Evolutionary conservation across 2,329 filamentous ascomycete species (phyloP).

Genomic region (Paracamarosporium sp.): DNA sequence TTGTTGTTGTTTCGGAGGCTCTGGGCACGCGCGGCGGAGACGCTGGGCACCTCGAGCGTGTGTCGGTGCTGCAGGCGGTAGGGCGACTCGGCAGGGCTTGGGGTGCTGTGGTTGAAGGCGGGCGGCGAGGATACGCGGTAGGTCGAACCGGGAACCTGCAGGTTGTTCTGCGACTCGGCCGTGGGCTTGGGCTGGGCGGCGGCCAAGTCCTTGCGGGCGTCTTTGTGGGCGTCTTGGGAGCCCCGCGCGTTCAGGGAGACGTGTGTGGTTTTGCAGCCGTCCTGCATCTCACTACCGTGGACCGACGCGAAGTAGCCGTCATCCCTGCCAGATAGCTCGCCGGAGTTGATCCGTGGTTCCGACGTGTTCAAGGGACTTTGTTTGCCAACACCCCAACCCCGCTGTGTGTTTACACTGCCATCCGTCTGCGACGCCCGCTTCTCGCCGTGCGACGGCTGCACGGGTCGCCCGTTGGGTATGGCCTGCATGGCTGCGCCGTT

Average conservation of each 20-base stretch:
- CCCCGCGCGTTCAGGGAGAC: slow-evolving; percentile 44
- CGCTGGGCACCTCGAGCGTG: slow-evolving; percentile 84
- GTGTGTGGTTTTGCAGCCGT: slow-evolving; percentile 44
- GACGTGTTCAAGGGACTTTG: slow-evolving; percentile 30
- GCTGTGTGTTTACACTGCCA: slow-evolving; percentile 20
- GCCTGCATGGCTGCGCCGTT: slow-evolving; percentile 37
- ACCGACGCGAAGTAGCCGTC: slow-evolving; percentile 56
- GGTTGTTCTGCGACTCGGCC: slow-evolving; percentile 26
- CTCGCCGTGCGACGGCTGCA: slow-evolving; percentile 40
- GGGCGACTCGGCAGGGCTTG: slow-evolving; percentile 59
- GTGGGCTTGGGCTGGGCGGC: slow-evolving; percentile 26
- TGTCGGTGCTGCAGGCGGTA: slow-evolving; percentile 78
- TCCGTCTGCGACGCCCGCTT: slow-evolving; percentile 47
- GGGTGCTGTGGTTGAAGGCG: slow-evolving; percentile 57
- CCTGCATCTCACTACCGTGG: slow-evolving; percentile 42
- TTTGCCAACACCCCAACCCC: slow-evolving; percentile 23
- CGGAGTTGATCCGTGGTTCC: slow-evolving; percentile 32
- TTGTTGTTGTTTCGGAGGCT: slow-evolving; percentile 61
- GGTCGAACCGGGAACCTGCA: slow-evolving; percentile 46
- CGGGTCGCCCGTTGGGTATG: slow-evolving; percentile 45
- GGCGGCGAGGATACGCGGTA: slow-evolving; percentile 70
- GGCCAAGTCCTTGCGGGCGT: slow-evolving; percentile 38
- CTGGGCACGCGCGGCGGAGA: slow-evolving; percentile 66
- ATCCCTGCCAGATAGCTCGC: slow-evolving; percentile 43
- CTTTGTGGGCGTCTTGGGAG: slow-evolving; percentile 31